Evolutionary conservation across 345 rosid species (phyloP).

Genomic region (Stellera chamaejasme): DNA sequence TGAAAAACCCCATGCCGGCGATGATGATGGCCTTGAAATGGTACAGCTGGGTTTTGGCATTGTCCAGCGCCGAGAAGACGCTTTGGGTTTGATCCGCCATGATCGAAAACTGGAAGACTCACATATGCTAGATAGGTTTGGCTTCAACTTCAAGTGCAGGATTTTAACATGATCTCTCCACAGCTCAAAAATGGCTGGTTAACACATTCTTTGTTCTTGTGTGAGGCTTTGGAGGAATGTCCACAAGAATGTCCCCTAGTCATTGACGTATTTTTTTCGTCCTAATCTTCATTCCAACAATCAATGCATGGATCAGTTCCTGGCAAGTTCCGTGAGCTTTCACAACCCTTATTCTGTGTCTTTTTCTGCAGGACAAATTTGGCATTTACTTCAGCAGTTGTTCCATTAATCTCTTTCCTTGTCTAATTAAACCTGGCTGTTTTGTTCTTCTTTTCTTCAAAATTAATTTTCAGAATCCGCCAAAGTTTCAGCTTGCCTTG

Average conservation of each 20-base stretch:
- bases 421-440: too few species aligned
- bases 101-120: neutral
- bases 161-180: constrained; percentile 10
- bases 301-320: too few species aligned
- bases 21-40: constrained; percentile 58
- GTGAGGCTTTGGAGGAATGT: neutral
- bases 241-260: constrained; percentile 29
- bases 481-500: too few species aligned
- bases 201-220: neutral
- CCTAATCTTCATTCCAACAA: too few species aligned
- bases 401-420: too few species aligned
- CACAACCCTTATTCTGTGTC: too few species aligned
- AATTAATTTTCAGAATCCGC: too few species aligned
- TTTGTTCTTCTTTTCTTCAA: too few species aligned
- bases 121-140: neutral
- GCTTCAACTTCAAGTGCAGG: neutral
- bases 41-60: constrained; percentile 51
- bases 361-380: too few species aligned
- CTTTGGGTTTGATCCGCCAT: constrained; percentile 27
- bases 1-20: constrained; percentile 62
- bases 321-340: too few species aligned
- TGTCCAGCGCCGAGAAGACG: constrained; percentile 46
- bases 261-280: constrained; percentile 9
- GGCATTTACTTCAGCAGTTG: too few species aligned
- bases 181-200: constrained; percentile 1